Evolutionary conservation across 768 basidiomycete genomes (phyloP).

Genomic region (Strobilomyces echinocephalus): DNA sequence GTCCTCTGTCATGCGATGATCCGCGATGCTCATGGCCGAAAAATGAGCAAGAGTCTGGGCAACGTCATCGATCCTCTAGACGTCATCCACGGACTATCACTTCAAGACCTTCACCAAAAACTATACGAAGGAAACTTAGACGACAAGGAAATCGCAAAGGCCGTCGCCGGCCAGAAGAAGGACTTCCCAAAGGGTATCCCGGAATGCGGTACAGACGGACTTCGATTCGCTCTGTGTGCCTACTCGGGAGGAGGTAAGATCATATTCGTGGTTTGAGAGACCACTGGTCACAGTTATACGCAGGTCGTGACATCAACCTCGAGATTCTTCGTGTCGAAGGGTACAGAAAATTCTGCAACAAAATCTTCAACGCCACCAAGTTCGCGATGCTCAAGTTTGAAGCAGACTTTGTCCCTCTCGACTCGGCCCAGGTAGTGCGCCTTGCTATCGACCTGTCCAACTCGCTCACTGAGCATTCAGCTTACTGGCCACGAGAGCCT

Average conservation of each 20-base stretch:
- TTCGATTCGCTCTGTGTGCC: conserved; percentile 91
- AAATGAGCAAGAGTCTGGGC: conserved; percentile 98
- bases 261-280: background rate
- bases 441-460: background rate
- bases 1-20: conserved; percentile 99
- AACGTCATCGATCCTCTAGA: conserved; percentile 98
- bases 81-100: conserved; percentile 78
- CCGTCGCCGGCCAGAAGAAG: conserved; percentile 94
- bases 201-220: conserved; percentile 95
- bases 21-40: conserved; percentile 95
- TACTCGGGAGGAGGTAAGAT: conserved; percentile 81
- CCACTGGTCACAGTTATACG: background rate
- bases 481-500: conserved; percentile 86
- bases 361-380: conserved; percentile 98
- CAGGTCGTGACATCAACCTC: conserved; percentile 94
- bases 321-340: conserved; percentile 96
- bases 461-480: conserved; percentile 35
- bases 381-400: conserved; percentile 99
- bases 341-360: conserved; percentile 99
- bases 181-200: conserved; percentile 99
- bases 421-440: conserved; percentile 56
- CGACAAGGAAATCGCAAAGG: conserved; percentile 87
- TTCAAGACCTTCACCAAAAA: conserved; percentile 81
- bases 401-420: conserved; percentile 70
- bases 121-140: conserved; percentile 89